These are phyloP conservation scores for Penicillium arizonense DNA, from an alignment of 495 filamentous ascomycete species.

Conservation along the genomic window DNA sequence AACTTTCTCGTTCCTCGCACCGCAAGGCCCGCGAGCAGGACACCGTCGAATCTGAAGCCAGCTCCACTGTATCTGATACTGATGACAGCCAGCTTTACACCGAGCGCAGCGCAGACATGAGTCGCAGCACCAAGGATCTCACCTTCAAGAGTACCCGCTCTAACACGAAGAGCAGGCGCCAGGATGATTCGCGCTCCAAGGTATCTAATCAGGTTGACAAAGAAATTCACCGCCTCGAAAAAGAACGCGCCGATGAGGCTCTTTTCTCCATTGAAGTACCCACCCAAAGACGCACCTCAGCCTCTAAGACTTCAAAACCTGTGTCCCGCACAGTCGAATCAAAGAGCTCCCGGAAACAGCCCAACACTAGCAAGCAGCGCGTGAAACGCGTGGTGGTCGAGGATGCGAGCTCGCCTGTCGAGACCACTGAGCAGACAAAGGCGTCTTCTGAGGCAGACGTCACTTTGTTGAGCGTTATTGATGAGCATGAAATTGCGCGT, in stretches of 20 bases:
- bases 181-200: constrained; percentile 33
- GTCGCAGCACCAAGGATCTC: constrained; percentile 34
- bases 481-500: constrained; percentile 47
- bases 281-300: constrained; percentile 21
- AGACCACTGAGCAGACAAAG: constrained; percentile 35
- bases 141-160: constrained; percentile 34
- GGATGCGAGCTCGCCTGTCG: constrained; percentile 34
- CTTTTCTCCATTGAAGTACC: constrained; percentile 44
- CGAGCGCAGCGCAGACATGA: constrained; percentile 31
- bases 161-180: constrained; percentile 27
- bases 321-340: constrained; percentile 18
- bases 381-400: constrained; percentile 45
- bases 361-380: constrained; percentile 45
- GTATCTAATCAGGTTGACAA: constrained; percentile 42
- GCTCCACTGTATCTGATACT: constrained; percentile 24
- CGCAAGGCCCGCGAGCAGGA: constrained; percentile 31
- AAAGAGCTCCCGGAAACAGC: constrained; percentile 26
- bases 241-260: constrained; percentile 45
- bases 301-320: constrained; percentile 21
- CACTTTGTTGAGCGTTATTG: constrained; percentile 48
- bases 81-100: constrained; percentile 37
- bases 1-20: constrained; percentile 26
- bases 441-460: constrained; percentile 32
- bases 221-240: constrained; percentile 43
- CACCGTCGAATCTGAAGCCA: constrained; percentile 30